These are phyloP conservation scores for Neurospora sp. DNA, from an alignment of 495 filamentous ascomycete genomes.

Conservation along the genomic window DNA sequence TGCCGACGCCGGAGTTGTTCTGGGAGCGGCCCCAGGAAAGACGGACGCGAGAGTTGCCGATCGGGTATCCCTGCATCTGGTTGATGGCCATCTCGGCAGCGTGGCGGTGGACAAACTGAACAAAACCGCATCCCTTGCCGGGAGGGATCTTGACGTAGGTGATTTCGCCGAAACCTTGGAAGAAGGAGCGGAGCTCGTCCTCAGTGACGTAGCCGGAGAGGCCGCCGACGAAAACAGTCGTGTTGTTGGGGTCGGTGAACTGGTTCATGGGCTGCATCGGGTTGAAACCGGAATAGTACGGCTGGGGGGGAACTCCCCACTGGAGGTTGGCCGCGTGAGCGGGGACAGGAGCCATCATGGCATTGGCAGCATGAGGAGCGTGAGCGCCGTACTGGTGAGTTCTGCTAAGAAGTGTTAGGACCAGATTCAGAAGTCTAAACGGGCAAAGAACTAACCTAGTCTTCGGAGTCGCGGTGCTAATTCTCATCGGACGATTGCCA, in stretches of 20 bases:
- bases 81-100: slow-evolving; percentile 99
- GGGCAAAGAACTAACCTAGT: slow-evolving; percentile 34
- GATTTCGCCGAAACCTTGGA: slow-evolving; percentile 99
- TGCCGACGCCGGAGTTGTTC: slow-evolving; percentile 98
- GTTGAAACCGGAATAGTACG: slow-evolving; percentile 30
- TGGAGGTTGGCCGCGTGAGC: slow-evolving; percentile 27
- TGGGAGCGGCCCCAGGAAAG: slow-evolving; percentile 96
- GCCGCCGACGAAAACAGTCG: slow-evolving; percentile 96
- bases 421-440: not conserved
- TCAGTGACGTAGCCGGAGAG: slow-evolving; percentile 98
- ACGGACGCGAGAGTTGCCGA: slow-evolving; percentile 95
- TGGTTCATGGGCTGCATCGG: slow-evolving; percentile 92
- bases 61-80: slow-evolving; percentile 99
- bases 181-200: slow-evolving; percentile 98
- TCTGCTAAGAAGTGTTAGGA: slow-evolving; percentile 13
- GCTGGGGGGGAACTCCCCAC: slow-evolving; percentile 25
- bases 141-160: slow-evolving; percentile 99
- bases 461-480: slow-evolving; percentile 96
- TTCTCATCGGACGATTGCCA: slow-evolving; percentile 97
- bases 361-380: slow-evolving; percentile 15
- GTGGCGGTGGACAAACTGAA: slow-evolving; percentile 98
- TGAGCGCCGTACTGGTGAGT: slow-evolving; percentile 30
- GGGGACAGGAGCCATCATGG: slow-evolving; percentile 29
- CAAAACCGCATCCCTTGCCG: slow-evolving; percentile 97
- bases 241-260: slow-evolving; percentile 99